These are phyloP conservation scores for Nakaseomyces delphensis DNA, from an alignment of 1,139 yeast genomes.

Conservation along the genomic window DNA sequence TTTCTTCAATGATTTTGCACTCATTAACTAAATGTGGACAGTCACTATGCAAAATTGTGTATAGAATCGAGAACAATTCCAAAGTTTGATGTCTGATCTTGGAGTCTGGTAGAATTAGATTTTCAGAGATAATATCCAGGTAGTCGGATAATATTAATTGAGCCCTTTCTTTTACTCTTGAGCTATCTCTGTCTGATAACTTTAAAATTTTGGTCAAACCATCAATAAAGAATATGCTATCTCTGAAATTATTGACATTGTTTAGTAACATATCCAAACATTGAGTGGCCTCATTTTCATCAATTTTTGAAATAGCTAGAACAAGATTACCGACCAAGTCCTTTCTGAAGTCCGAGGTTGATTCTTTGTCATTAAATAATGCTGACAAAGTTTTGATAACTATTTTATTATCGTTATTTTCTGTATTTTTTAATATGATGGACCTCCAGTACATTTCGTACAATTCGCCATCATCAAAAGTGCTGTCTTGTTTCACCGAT, in stretches of 20 bases:
- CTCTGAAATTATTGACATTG: slow-evolving; percentile 12
- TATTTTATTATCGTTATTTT: background rate
- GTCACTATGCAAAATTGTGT: slow-evolving; percentile 27
- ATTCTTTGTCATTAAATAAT: slow-evolving; percentile 5
- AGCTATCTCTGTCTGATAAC: background rate
- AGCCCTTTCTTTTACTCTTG: background rate
- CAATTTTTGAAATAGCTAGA: slow-evolving; percentile 9
- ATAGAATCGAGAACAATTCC: slow-evolving; percentile 34
- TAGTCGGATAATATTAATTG: background rate
- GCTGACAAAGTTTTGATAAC: slow-evolving; percentile 3
- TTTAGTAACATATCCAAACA: slow-evolving; percentile 10
- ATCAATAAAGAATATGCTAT: slow-evolving; percentile 20
- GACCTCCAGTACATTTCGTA: slow-evolving; percentile 34
- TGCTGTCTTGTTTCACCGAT: slow-evolving; percentile 5
- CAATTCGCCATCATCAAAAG: slow-evolving; percentile 17
- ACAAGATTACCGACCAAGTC: slow-evolving; percentile 24
- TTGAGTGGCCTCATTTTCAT: slow-evolving; percentile 5
- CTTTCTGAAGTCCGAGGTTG: slow-evolving; percentile 19
- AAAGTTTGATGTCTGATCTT: slow-evolving; percentile 42
- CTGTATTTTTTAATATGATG: slow-evolving; percentile 17
- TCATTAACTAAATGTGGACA: slow-evolving; percentile 35
- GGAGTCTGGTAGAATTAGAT: slow-evolving; percentile 41
- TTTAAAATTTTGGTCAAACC: slow-evolving; percentile 20
- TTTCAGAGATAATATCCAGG: slow-evolving; percentile 25
- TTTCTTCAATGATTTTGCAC: slow-evolving; percentile 55